Percentiles rank a stretch among this genome's conserved stretches.
These are phyloP conservation scores for Hortaea werneckii DNA, from an alignment of 2,329 filamentous ascomycete species.

Conservation along the genomic window DNA sequence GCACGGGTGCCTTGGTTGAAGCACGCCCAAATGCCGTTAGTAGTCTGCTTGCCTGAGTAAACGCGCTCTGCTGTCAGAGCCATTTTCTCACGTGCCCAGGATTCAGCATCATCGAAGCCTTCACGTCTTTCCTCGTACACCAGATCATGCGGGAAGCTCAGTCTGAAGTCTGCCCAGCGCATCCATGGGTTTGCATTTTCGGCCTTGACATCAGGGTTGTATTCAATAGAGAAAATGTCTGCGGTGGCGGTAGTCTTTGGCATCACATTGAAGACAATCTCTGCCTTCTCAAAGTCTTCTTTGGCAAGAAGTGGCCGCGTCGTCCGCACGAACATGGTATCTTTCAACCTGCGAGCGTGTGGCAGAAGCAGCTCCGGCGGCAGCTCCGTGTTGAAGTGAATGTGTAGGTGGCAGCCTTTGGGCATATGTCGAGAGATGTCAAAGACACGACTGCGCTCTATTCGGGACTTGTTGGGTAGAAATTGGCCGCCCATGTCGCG, in stretches of 20 bases:
- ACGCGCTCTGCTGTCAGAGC: conserved; percentile 13
- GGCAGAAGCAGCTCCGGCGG: conserved; percentile 51
- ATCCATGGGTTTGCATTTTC: conserved; percentile 27
- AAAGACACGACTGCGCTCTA: conserved; percentile 47
- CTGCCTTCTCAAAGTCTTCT: conserved; percentile 42
- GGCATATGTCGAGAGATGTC: conserved; percentile 50
- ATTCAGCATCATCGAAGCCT: conserved; percentile 14
- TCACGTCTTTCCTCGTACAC: conserved; percentile 4
- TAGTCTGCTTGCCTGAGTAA: conserved; percentile 17
- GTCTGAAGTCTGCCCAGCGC: conserved; percentile 36
- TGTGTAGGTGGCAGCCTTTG: conserved; percentile 63
- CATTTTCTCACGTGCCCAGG: conserved; percentile 22
- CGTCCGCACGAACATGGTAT: conserved; percentile 61
- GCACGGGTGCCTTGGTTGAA: conserved; percentile 62
- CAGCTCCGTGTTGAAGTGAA: conserved; percentile 70
- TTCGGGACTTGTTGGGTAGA: conserved; percentile 33
- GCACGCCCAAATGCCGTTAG: conserved; percentile 42
- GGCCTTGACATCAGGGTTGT: conserved; percentile 28
- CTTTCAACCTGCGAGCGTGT: conserved; percentile 38
- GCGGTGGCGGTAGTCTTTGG: conserved; percentile 19
- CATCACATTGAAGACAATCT: conserved; percentile 52
- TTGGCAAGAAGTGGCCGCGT: conserved; percentile 37
- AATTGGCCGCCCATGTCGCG: conserved; percentile 39
- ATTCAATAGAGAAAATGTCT: conserved; percentile 41
- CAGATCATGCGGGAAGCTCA: conserved; percentile 27